phyloP scores from a whole-genome alignment of 495 filamentous ascomycete species.

The Trichocladium antarcticum region DNA sequence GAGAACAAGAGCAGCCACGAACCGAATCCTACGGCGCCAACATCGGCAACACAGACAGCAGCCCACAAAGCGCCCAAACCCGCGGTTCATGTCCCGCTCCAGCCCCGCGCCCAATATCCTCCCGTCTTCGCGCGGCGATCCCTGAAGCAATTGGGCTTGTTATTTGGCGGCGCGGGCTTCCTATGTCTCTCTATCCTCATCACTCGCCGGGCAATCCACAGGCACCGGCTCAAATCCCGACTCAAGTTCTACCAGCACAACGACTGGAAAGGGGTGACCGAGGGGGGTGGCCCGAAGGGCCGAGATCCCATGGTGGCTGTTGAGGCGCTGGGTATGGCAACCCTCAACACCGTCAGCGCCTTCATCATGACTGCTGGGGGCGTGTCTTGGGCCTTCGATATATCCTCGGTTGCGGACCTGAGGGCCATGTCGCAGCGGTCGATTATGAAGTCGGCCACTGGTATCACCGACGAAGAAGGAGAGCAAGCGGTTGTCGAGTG shows the following conservation, averaged over 20 bases:
- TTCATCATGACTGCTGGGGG: slow-evolving; percentile 59
- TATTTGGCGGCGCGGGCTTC: slow-evolving; percentile 63
- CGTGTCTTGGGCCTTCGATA: slow-evolving; percentile 56
- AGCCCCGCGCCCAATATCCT: not conserved
- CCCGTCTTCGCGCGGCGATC: slow-evolving; percentile 17
- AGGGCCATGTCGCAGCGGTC: slow-evolving; percentile 38
- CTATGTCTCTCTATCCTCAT: slow-evolving; percentile 54
- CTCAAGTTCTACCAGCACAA: slow-evolving; percentile 59
- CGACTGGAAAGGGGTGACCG: slow-evolving; percentile 23
- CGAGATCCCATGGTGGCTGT: slow-evolving; percentile 52
- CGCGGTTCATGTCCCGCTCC: not conserved
- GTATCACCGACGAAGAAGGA: slow-evolving; percentile 42
- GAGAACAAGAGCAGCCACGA: not conserved
- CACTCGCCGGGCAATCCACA: slow-evolving; percentile 55
- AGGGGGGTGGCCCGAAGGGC: not conserved
- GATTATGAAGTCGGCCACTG: slow-evolving; percentile 31
- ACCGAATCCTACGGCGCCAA: not conserved
- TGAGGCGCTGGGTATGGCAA: slow-evolving; percentile 73
- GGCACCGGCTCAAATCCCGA: slow-evolving; percentile 41
- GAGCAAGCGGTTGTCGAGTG: slow-evolving; percentile 63
- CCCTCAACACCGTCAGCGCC: slow-evolving; percentile 62
- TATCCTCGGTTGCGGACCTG: slow-evolving; percentile 60
- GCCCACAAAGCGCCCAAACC: not conserved
- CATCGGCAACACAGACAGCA: not conserved
- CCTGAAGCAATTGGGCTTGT: slow-evolving; percentile 23